Conservation (phyloP, 1,284 basidiomycete genomes). For the Ganoderma leucocontextum region DNA sequence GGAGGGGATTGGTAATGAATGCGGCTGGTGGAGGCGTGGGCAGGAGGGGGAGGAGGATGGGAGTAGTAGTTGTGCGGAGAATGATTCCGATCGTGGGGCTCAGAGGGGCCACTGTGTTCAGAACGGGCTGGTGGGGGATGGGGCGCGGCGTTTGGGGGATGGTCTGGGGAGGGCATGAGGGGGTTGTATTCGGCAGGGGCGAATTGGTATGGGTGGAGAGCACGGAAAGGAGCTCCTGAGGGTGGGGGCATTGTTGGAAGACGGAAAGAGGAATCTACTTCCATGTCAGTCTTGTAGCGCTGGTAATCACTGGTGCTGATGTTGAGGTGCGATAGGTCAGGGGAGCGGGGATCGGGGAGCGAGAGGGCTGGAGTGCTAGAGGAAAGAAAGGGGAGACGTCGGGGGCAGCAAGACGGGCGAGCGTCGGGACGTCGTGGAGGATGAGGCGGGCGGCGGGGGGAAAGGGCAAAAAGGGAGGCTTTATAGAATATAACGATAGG, state of each 20-base stretch:
- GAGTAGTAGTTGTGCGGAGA: constrained; percentile 43
- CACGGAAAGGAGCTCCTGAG: constrained; percentile 33
- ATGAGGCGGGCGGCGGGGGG: constrained; percentile 29
- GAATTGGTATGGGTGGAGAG: constrained; percentile 36
- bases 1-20: constrained; percentile 23
- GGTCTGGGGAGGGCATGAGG: constrained; percentile 33
- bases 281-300: constrained; percentile 39
- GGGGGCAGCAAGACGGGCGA: constrained; percentile 3
- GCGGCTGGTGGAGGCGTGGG: constrained; percentile 31
- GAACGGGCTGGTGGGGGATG: constrained; percentile 16
- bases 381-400: background rate
- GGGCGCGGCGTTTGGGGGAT: constrained; percentile 32
- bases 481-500: constrained; percentile 34
- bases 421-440: constrained; percentile 18
- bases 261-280: constrained; percentile 42
- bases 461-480: constrained; percentile 33
- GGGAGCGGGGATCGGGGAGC: background rate
- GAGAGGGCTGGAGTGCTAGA: background rate
- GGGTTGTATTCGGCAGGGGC: constrained; percentile 36
- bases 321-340: constrained; percentile 9
- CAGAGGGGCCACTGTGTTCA: constrained; percentile 21
- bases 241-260: constrained; percentile 35
- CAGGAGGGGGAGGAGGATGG: constrained; percentile 39
- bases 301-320: constrained; percentile 36
- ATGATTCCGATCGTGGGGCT: constrained; percentile 34